Evolutionary conservation across 495 filamentous ascomycete genomes (phyloP).

Genomic region (Penicillium soppii): DNA sequence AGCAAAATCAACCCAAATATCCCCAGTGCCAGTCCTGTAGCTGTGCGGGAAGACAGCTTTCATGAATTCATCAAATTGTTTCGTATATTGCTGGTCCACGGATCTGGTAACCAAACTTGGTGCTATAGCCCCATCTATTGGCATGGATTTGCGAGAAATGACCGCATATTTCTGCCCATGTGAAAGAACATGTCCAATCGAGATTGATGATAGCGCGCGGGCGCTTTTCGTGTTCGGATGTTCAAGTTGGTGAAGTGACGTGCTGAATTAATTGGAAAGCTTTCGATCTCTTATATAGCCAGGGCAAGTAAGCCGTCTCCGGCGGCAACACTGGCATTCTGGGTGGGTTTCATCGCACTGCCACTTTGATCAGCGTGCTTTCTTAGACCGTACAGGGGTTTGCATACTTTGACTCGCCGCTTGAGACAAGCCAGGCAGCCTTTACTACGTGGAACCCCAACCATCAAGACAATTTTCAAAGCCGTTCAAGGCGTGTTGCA

Average conservation of each 20-base stretch:
- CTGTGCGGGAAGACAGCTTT: slow-evolving; percentile 15
- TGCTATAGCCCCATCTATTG: slow-evolving; percentile 18
- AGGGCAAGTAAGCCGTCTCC: slow-evolving; percentile 25
- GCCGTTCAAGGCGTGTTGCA: background rate
- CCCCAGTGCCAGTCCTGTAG: slow-evolving; percentile 14
- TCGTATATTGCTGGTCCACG: slow-evolving; percentile 16
- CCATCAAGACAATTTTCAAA: slow-evolving; percentile 24
- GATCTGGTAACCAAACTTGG: slow-evolving; percentile 15
- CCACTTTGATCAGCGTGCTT: background rate
- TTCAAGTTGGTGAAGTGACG: background rate
- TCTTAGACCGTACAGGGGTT: background rate
- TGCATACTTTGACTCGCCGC: slow-evolving; percentile 32
- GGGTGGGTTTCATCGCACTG: slow-evolving; percentile 33
- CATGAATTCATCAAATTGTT: slow-evolving; percentile 24
- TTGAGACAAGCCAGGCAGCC: slow-evolving; percentile 40
- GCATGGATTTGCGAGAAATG: background rate
- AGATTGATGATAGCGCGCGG: background rate
- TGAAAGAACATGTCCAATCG: too few relatives aligned
- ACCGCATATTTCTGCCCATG: background rate
- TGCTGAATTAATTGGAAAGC: slow-evolving; percentile 14
- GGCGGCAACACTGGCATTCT: slow-evolving; percentile 31
- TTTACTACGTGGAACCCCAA: slow-evolving; percentile 38
- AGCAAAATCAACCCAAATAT: slow-evolving; percentile 23
- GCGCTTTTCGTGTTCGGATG: background rate
- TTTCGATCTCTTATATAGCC: slow-evolving; percentile 27